These are phyloP conservation scores for Penicillium sp. DNA, from an alignment of 2,329 filamentous ascomycete species.

Conservation along the genomic window DNA sequence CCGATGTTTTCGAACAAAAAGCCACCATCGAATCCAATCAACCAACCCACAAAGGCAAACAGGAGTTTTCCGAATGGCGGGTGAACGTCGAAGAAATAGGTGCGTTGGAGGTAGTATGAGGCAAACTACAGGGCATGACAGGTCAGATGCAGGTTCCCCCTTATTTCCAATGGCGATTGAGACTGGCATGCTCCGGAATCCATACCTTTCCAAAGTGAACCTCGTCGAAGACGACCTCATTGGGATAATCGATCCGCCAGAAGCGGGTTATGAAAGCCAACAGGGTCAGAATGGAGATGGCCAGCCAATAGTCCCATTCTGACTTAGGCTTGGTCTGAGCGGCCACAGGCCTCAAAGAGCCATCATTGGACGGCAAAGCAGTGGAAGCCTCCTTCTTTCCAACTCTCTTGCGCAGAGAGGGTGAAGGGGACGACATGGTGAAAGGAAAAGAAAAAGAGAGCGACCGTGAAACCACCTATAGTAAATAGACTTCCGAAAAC, in stretches of 20 bases:
- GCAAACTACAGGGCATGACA: constrained; percentile 41
- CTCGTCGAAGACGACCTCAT: constrained; percentile 98
- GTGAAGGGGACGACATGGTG: constrained; percentile 37
- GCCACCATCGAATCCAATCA: constrained; percentile 93
- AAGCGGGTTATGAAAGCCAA: constrained; percentile 91
- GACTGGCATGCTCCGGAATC: neutral
- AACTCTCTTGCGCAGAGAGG: constrained; percentile 45
- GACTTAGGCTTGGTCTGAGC: constrained; percentile 36
- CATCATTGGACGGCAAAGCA: constrained; percentile 25
- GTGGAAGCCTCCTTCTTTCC: constrained; percentile 37
- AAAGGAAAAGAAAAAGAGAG: constrained; percentile 24
- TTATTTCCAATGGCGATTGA: neutral
- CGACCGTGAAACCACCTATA: constrained; percentile 31
- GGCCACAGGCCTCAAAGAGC: constrained; percentile 20
- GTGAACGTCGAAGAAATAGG: constrained; percentile 99
- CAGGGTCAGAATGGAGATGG: constrained; percentile 72
- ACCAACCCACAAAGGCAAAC: constrained; percentile 95
- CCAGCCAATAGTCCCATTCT: constrained; percentile 85
- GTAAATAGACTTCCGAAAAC: constrained; percentile 26
- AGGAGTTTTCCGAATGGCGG: constrained; percentile 97
- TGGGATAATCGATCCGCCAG: constrained; percentile 91
- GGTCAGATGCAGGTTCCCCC: constrained; percentile 14
- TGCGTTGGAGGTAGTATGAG: constrained; percentile 85
- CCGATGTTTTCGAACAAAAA: constrained; percentile 99
- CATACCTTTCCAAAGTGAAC: constrained; percentile 98